Base-by-base conservation (phyloP, 106 monocot genomes). In the Triglochin maritima region DNA sequence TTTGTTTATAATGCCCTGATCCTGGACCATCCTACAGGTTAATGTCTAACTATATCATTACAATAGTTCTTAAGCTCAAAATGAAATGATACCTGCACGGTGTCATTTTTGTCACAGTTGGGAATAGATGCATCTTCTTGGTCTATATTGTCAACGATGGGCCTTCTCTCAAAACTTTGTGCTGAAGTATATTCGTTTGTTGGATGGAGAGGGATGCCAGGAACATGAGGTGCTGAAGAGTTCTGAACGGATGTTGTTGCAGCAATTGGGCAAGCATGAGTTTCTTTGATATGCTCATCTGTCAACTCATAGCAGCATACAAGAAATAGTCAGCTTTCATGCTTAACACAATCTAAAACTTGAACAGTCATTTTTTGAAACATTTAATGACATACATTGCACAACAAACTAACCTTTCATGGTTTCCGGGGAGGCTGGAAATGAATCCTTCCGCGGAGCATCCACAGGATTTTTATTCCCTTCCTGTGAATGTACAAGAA, bases 1-100 rank as follows among this genome's bases (percentile, higher is more conserved):
- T 56, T 50, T 75, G 66, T 49, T 9, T 65, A 72, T 80, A 9
- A 53, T 59, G 11, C 67, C 79, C 84, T 88, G 76, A 63, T 69
- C 79, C 84, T 88, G 76, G 59, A 78, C 15, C 14, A 57, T 11
- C 69, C 52, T 41, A 52, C 57, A 15, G n/a, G 5, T 15, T 17
- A 70, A 47, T 44, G 4, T 43, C 3, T 57, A 7, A 46, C 5
- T 45, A 57, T 45, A 57, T 17, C 2, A 11, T 44, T 13, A 56
- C 8, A 15, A 14, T 6, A 45, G 10, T 44, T 10, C 43, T 55
- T 12, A 44, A 7, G 6, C 15, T 58, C 7, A 49, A 46, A 57
- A 61, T 50, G 6, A 50, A 14, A 29, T 9, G 50, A 66, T 62
- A 87, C 87, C 87, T 83, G 29, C 29, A 29, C 29, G 29, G 29